These are phyloP conservation scores for Aspergillus sp. DNA, from an alignment of 2,329 filamentous ascomycete species.

Conservation along the genomic window DNA sequence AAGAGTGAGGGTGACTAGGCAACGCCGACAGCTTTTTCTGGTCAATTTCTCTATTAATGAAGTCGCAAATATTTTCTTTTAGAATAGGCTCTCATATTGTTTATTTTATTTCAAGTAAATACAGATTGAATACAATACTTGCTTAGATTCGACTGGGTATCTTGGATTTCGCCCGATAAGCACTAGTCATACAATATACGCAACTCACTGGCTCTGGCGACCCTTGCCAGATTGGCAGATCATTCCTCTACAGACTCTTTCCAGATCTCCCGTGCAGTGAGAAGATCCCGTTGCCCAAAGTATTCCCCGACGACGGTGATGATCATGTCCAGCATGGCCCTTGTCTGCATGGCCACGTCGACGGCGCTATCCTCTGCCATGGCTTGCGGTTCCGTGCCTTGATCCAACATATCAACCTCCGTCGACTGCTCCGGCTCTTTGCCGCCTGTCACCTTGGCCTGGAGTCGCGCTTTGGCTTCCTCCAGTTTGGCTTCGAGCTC, in stretches of 20 bases:
- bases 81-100: no score
- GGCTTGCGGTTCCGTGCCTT: slow-evolving; percentile 20
- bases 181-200: no score
- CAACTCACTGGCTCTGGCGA: no score
- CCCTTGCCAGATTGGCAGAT: no score
- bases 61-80: background rate
- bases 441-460: slow-evolving; percentile 29
- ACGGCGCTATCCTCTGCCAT: slow-evolving; percentile 21
- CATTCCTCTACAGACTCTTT: slow-evolving; percentile 9
- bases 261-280: slow-evolving; percentile 65
- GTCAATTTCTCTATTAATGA: background rate
- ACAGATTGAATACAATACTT: no score
- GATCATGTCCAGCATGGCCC: slow-evolving; percentile 86
- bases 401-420: slow-evolving; percentile 9
- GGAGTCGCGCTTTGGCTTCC: slow-evolving; percentile 42
- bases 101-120: no score
- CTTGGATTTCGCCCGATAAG: no score
- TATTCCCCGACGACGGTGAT: slow-evolving; percentile 81
- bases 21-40: background rate
- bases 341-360: slow-evolving; percentile 26
- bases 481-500: slow-evolving; percentile 38
- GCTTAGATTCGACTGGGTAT: no score
- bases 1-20: background rate
- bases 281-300: slow-evolving; percentile 82
- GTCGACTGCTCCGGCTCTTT: slow-evolving; percentile 1